phyloP scores from a whole-genome alignment of 2,329 filamentous ascomycete species.

The Stachybotrys chartarum region DNA sequence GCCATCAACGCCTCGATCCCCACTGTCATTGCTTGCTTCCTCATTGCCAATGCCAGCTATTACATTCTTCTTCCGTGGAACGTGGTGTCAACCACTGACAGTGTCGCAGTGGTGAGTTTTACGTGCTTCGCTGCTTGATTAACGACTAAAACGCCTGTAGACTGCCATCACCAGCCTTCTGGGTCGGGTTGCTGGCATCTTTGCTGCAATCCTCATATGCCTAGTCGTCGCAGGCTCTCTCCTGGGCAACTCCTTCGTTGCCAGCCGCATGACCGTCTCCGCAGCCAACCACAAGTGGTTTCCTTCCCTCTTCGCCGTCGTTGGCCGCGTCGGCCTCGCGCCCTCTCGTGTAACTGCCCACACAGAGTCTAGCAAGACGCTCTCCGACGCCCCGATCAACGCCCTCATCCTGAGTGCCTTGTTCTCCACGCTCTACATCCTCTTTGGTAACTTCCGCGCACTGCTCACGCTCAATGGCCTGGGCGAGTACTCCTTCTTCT shows the following conservation, averaged over 20 bases:
- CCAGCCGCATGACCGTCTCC: conserved; percentile 53
- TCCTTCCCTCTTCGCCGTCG: conserved; percentile 33
- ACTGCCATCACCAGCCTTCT: conserved; percentile 49
- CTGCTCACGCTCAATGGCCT: conserved; percentile 54
- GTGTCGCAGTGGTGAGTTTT: conserved; percentile 51
- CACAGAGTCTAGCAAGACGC: conserved; percentile 1
- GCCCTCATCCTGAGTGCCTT: conserved; percentile 42
- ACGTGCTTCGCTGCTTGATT: not conserved
- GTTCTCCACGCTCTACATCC: conserved; percentile 49
- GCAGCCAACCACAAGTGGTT: conserved; percentile 48
- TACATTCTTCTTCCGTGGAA: conserved; percentile 57
- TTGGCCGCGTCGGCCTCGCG: conserved; percentile 34
- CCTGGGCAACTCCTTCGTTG: conserved; percentile 56
- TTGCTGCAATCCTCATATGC: conserved; percentile 49
- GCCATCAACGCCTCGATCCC: conserved; percentile 56
- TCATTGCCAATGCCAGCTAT: conserved; percentile 54
- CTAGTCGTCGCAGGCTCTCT: conserved; percentile 55
- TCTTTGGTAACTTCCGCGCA: conserved; percentile 53
- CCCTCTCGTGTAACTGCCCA: not conserved
- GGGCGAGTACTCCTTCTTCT: conserved; percentile 57
- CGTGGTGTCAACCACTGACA: conserved; percentile 50
- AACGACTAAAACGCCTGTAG: conserved; percentile 16
- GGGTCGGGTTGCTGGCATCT: conserved; percentile 43
- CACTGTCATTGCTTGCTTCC: conserved; percentile 51
- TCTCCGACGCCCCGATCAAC: conserved; percentile 46